phyloP scores from a whole-genome alignment of 345 rosid species.

The Chamaenerion angustifolium region DNA sequence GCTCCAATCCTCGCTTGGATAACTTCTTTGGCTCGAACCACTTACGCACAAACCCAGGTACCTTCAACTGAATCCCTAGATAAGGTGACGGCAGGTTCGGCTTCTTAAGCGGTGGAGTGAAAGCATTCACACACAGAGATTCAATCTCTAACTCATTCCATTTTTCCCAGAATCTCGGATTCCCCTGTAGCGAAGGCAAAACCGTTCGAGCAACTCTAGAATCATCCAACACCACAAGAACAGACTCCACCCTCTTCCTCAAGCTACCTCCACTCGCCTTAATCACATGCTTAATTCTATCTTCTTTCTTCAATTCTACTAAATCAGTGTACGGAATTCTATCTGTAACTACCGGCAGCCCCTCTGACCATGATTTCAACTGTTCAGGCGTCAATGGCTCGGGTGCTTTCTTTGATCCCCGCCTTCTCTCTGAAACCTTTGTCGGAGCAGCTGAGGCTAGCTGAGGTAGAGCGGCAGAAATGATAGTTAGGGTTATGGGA shows the following conservation, averaged over 20 bases:
- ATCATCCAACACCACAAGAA: conserved; percentile 73
- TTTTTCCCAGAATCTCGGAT: conserved; percentile 62
- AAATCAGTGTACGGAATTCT: conserved; percentile 67
- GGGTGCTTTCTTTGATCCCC: conserved; percentile 35
- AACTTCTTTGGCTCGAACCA: conserved; percentile 56
- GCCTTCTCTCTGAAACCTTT: conserved; percentile 36
- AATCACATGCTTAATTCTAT: conserved; percentile 67
- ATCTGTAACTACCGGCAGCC: conserved; percentile 48
- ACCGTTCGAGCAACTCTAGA: conserved; percentile 71
- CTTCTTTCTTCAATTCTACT: conserved; percentile 38
- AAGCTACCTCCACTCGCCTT: conserved; percentile 40
- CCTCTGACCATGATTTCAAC: conserved; percentile 57
- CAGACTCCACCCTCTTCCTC: conserved; percentile 38
- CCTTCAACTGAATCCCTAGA: conserved; percentile 60
- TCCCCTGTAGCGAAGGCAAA: conserved; percentile 55
- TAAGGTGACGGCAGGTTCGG: conserved; percentile 61
- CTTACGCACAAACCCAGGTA: conserved; percentile 42
- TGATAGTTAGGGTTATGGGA: conserved; percentile 57
- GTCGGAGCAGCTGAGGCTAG: conserved; percentile 26
- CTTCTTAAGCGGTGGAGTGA: conserved; percentile 66
- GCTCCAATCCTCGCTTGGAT: conserved; percentile 46
- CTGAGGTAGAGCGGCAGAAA: conserved; percentile 41
- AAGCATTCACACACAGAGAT: conserved; percentile 56
- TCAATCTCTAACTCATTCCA: conserved; percentile 68
- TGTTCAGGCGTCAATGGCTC: conserved; percentile 59